These are phyloP conservation scores for Diaporthe citriasiana DNA, from an alignment of 2,329 filamentous ascomycete species.

Conservation along the genomic window DNA sequence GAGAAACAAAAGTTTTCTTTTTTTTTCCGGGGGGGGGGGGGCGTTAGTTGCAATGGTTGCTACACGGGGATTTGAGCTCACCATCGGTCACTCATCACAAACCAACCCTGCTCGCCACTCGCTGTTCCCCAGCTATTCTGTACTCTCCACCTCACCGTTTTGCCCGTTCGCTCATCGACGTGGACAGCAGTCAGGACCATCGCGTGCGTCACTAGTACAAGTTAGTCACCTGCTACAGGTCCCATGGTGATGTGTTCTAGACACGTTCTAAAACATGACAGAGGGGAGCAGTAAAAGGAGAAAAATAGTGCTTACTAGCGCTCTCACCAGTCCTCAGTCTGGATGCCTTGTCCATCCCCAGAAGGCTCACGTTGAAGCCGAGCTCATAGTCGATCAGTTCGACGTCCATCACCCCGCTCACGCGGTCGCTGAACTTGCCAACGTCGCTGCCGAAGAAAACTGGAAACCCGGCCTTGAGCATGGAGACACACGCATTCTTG, in stretches of 20 bases:
- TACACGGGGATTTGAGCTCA: conserved; percentile 1
- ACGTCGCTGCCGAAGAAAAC: conserved; percentile 94
- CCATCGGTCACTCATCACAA: conserved; percentile 88
- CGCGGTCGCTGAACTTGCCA: conserved; percentile 81
- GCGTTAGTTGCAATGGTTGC: no score
- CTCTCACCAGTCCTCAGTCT: conserved; percentile 81
- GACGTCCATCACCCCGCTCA: conserved; percentile 84
- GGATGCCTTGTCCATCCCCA: conserved; percentile 82
- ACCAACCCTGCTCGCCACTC: conserved; percentile 84
- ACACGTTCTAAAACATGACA: neutral
- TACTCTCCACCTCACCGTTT: conserved; percentile 83
- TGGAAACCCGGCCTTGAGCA: conserved; percentile 83
- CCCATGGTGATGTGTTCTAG: neutral
- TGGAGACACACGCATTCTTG: conserved; percentile 80
- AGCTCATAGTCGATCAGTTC: conserved; percentile 83
- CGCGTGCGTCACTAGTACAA: conserved; percentile 80
- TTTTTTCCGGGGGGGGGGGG: neutral
- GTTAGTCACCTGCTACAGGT: neutral
- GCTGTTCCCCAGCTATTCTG: conserved; percentile 86
- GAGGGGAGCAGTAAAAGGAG: neutral
- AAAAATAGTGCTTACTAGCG: conserved; percentile 57
- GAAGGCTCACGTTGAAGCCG: conserved; percentile 82
- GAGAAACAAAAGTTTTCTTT: no score
- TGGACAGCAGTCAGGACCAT: conserved; percentile 94
- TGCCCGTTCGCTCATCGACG: conserved; percentile 72